Conservation (phyloP, 2,329 filamentous ascomycete genomes). For the Celoporthe dispersa region DNA sequence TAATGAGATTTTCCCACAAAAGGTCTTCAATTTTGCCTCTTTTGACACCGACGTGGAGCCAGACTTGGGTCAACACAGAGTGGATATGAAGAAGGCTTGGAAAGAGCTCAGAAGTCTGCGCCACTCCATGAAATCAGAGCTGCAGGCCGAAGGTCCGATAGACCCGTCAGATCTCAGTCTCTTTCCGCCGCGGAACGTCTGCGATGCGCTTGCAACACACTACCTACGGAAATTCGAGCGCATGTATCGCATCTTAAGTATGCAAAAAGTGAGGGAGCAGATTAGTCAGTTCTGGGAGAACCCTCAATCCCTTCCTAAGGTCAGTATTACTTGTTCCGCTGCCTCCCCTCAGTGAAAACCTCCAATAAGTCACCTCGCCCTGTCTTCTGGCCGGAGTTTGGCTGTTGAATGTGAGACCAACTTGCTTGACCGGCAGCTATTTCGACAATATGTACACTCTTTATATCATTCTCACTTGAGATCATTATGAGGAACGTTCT, state of each 20-base stretch:
- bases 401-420: not conserved
- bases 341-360: no score
- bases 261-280: conserved; percentile 59
- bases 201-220: conserved; percentile 55
- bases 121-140: not conserved
- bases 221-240: conserved; percentile 63
- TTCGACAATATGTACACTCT: not conserved
- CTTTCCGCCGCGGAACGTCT: conserved; percentile 45
- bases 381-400: not conserved
- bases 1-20: not conserved
- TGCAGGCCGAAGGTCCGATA: not conserved
- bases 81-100: not conserved
- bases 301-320: conserved; percentile 36
- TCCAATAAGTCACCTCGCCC: not conserved
- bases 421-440: not conserved
- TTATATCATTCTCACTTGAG: not conserved
- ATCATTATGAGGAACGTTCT: not conserved
- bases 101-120: conserved; percentile 4
- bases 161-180: conserved; percentile 35
- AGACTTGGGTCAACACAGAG: not conserved
- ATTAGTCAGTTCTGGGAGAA: conserved; percentile 56
- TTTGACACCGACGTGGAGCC: conserved; percentile 9
- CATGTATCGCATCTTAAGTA: conserved; percentile 60
- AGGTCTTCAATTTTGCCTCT: conserved; percentile 9
- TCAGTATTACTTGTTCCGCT: not conserved